Base-by-base conservation (phyloP, 2,329 filamentous ascomycete species). In the Hymenoscyphus infarciens region DNA sequence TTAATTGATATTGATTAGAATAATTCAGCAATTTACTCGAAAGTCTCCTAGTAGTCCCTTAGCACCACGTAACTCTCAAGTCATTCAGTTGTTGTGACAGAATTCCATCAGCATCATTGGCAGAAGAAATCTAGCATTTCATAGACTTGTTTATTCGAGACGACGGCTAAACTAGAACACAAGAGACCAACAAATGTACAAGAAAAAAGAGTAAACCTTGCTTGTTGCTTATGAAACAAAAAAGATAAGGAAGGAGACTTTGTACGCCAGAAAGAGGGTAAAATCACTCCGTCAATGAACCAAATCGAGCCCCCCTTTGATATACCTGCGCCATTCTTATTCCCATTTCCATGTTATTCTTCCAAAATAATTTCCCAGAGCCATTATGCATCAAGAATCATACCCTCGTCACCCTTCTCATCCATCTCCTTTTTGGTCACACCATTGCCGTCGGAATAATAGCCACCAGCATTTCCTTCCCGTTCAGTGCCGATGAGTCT, bases 401-500 rank as follows among this genome's bases (percentile, higher is more conserved):
- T 71, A 39, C 65, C 65, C 35, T 72, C 70, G 4, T 69, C 69
- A 19, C 64, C 67, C 55, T 68, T 70, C 25, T 70, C 62, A 56
- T 66, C 64, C 54, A 67, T 42, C n/a, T 69, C 66, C 52, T 69
- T 71, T 60, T 69, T 72, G 8, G 68, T 62, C 15, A 66, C 65
- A 11, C 69, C 69, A 59, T 71, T 69, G 11, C 71, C 67, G 67
- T 75, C 73, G 45, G 69, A 72, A 62, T 73, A 74, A 58, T 75
- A 74, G 2, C 73, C 73, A 16, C 66, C 68, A 16, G 61, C 62
- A 56, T 66, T 66, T 22, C 71, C 72, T 64, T 75, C 74, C 55
- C 73, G 63, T 42, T 75, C 79, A 19, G 76, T 77, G 35, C 80
- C 79, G 65, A 79, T 79, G n/a, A 87, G 76, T 42, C 80, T 79